These are phyloP conservation scores for Huntiella moniliformis DNA, from an alignment of 2,329 filamentous ascomycete species.

Conservation along the genomic window DNA sequence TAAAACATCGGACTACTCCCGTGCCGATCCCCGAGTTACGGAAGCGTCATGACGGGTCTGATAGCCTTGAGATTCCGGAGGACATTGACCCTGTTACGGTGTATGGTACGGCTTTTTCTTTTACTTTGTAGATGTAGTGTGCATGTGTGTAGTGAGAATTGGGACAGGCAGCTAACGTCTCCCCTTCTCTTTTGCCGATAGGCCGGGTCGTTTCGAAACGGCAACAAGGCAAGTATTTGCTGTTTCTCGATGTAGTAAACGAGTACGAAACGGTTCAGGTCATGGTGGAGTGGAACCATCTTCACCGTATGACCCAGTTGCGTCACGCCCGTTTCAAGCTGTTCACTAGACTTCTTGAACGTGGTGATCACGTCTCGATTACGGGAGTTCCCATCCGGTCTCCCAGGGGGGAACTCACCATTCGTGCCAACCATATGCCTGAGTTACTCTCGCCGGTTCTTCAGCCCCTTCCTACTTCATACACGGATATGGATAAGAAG, in stretches of 20 bases:
- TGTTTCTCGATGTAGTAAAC: constrained; percentile 67
- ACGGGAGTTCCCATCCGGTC: constrained; percentile 53
- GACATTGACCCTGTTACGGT: constrained; percentile 13
- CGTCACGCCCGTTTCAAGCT: constrained; percentile 31
- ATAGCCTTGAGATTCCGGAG: neutral
- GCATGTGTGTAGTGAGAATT: constrained; percentile 1
- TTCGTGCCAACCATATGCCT: constrained; percentile 51
- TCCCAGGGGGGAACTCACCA: constrained; percentile 53
- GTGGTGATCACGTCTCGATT: constrained; percentile 68
- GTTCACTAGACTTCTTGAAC: constrained; percentile 47
- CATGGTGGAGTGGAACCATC: constrained; percentile 46
- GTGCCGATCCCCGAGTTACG: constrained; percentile 13
- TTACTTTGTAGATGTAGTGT: neutral
- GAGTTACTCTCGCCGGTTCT: constrained; percentile 58
- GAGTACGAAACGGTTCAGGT: constrained; percentile 56
- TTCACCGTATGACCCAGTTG: constrained; percentile 18
- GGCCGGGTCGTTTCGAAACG: constrained; percentile 61
- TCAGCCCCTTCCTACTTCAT: constrained; percentile 54
- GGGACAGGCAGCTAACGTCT: constrained; percentile 12
- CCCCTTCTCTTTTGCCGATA: constrained; percentile 19
- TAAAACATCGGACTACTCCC: constrained; percentile 10
- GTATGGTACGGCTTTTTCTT: constrained; percentile 15
- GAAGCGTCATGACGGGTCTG: constrained; percentile 5
- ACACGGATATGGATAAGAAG: constrained; percentile 52
- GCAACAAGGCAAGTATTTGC: constrained; percentile 53